Conservation (phyloP, 208 protist species). For the Naegleria lovaniensis region DNA sequence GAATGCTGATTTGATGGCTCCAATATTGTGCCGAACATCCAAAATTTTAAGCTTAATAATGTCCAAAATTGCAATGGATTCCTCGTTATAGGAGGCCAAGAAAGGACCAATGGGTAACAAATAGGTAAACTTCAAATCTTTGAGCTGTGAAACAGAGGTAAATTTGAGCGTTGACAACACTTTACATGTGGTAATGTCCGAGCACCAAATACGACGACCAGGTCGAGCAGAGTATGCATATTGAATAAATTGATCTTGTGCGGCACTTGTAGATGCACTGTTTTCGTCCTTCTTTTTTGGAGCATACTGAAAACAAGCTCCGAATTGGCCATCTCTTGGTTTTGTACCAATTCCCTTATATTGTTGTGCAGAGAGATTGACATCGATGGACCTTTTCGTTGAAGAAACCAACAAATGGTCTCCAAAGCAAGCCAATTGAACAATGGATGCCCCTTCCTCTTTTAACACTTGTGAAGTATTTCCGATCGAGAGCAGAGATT, state of each 20-base stretch:
- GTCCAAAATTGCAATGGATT: not conserved
- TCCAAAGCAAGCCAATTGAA: not conserved
- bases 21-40: not conserved
- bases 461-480: not conserved
- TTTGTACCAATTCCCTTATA: constrained; percentile 9
- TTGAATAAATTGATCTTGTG: not conserved
- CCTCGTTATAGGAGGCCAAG: not conserved
- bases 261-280: not conserved
- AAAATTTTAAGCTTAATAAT: not conserved
- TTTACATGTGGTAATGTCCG: not conserved
- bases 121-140: not conserved
- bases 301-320: not conserved
- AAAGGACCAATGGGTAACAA: not conserved
- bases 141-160: not conserved
- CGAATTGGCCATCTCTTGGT: constrained; percentile 15
- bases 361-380: not conserved
- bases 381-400: not conserved
- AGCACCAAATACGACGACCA: not conserved
- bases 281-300: constrained; percentile 17
- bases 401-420: not conserved
- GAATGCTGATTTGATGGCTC: not conserved
- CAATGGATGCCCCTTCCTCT: not conserved
- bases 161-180: constrained; percentile 3
- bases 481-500: not conserved
- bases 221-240: not conserved